phyloP scores from a whole-genome alignment of 2,329 filamentous ascomycete genomes.

The Malbranchea cinnamomea region DNA sequence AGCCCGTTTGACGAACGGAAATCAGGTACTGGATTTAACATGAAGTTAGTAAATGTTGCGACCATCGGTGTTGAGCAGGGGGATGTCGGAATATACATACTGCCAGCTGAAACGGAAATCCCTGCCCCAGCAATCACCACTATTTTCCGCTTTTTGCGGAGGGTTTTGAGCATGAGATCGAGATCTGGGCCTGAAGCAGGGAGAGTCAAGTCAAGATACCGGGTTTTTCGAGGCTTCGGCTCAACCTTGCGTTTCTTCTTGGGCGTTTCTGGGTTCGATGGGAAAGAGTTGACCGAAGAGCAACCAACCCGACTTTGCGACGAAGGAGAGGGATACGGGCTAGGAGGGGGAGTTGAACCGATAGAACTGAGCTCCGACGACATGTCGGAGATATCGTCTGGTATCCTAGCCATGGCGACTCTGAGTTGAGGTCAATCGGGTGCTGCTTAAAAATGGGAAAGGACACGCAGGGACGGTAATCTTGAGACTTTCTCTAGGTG shows the following conservation, averaged over 20 bases:
- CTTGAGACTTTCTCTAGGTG: too few relatives aligned
- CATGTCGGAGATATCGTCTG: slow-evolving; percentile 22
- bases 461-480: too few relatives aligned
- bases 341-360: slow-evolving; percentile 22
- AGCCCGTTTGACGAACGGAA: slow-evolving; percentile 85
- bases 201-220: slow-evolving; percentile 55
- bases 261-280: slow-evolving; percentile 18
- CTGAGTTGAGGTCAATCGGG: too few relatives aligned
- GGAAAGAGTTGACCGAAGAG: slow-evolving; percentile 14
- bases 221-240: slow-evolving; percentile 59
- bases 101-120: slow-evolving; percentile 91
- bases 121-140: slow-evolving; percentile 92
- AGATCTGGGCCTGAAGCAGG: slow-evolving; percentile 32
- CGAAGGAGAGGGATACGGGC: slow-evolving; percentile 27
- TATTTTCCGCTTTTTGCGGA: slow-evolving; percentile 88
- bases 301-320: slow-evolving; percentile 25
- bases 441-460: too few relatives aligned
- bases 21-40: slow-evolving; percentile 62
- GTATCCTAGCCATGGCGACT: too few relatives aligned
- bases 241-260: slow-evolving; percentile 44
- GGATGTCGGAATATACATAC: slow-evolving; percentile 36
- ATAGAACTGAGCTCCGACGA: slow-evolving; percentile 29
- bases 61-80: slow-evolving; percentile 8
- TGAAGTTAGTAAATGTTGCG: slow-evolving; percentile 9
- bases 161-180: slow-evolving; percentile 53